These are phyloP conservation scores for Sugiyamaella neomexicana DNA, from an alignment of 1,139 yeast genomes.

Conservation along the genomic window DNA sequence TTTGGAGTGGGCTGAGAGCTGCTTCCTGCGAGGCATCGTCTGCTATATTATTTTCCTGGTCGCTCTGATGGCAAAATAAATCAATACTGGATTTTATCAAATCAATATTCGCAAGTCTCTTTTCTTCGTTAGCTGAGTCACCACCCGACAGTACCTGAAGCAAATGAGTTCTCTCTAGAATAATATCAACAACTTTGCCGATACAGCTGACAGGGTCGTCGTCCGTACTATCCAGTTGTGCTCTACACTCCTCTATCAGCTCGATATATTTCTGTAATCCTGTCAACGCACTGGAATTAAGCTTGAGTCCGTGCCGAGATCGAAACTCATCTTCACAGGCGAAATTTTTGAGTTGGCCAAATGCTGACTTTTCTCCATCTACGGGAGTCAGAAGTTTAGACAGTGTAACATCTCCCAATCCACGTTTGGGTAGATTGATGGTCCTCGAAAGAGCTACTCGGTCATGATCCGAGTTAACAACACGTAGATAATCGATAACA, in stretches of 20 bases:
- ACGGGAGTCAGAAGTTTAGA: slow-evolving; percentile 28
- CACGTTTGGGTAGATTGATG: slow-evolving; percentile 61
- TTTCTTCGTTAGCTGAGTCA: slow-evolving; percentile 10
- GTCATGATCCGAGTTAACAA: slow-evolving; percentile 58
- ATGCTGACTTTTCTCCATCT: slow-evolving; percentile 8
- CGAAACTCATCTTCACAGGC: slow-evolving; percentile 10
- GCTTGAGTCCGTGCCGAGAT: slow-evolving; percentile 7
- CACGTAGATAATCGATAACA: slow-evolving; percentile 63
- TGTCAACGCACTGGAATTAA: slow-evolving; percentile 1
- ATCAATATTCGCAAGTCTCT: slow-evolving; percentile 17
- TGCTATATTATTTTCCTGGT: slow-evolving; percentile 18
- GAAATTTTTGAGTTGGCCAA: slow-evolving; percentile 17
- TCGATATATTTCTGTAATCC: slow-evolving; percentile 39
- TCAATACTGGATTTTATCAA: slow-evolving; percentile 28
- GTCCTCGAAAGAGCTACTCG: slow-evolving; percentile 59
- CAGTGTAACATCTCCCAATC: slow-evolving; percentile 65
- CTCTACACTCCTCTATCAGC: slow-evolving; percentile 40
- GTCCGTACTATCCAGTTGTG: slow-evolving; percentile 20
- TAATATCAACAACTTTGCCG: slow-evolving; percentile 7
- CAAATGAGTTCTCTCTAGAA: slow-evolving; percentile 18
- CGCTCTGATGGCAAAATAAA: slow-evolving; percentile 13
- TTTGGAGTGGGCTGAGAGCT: slow-evolving; percentile 42
- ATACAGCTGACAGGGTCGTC: slow-evolving; percentile 8
- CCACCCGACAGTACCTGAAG: slow-evolving; percentile 13
- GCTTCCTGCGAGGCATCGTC: background rate